Conservation (phyloP, 441 rosid species). For the Pelargonium cotyledonis region DNA sequence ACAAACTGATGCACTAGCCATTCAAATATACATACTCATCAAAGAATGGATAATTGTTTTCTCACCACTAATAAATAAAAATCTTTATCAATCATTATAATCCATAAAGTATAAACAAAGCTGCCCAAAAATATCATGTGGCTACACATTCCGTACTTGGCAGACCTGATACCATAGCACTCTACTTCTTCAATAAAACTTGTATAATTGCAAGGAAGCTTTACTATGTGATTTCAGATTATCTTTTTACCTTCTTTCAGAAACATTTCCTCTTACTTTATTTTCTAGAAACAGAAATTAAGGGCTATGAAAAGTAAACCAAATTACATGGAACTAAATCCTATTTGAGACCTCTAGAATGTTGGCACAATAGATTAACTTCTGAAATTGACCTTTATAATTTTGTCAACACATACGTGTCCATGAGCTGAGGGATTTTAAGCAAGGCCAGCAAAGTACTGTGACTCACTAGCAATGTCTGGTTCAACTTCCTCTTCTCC, state of each 20-base stretch:
- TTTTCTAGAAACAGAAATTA: not conserved
- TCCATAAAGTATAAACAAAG: not conserved
- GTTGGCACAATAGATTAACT: slow-evolving; percentile 3
- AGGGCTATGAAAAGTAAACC: slow-evolving; percentile 1
- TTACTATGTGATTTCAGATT: too few species aligned
- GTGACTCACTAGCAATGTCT: slow-evolving; percentile 73
- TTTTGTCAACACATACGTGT: slow-evolving; percentile 56
- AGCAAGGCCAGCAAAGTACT: slow-evolving; percentile 92
- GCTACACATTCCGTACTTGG: not conserved
- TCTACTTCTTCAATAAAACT: not conserved
- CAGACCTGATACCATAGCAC: not conserved
- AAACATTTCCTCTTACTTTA: not conserved
- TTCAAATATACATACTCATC: too few species aligned
- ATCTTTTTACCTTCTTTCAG: not conserved
- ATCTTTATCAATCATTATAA: not conserved
- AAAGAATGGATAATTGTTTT: not conserved
- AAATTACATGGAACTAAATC: not conserved
- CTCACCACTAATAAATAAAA: not conserved
- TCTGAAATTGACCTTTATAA: slow-evolving; percentile 1
- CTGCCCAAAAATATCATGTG: not conserved
- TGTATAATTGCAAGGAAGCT: too few species aligned
- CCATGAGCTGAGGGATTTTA: slow-evolving; percentile 99
- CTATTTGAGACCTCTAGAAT: not conserved
- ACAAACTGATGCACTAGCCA: too few species aligned
- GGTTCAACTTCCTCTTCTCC: slow-evolving; percentile 94